phyloP scores from a whole-genome alignment of 192 early-diverging fungal genomes.

The Coemansia sp. region DNA sequence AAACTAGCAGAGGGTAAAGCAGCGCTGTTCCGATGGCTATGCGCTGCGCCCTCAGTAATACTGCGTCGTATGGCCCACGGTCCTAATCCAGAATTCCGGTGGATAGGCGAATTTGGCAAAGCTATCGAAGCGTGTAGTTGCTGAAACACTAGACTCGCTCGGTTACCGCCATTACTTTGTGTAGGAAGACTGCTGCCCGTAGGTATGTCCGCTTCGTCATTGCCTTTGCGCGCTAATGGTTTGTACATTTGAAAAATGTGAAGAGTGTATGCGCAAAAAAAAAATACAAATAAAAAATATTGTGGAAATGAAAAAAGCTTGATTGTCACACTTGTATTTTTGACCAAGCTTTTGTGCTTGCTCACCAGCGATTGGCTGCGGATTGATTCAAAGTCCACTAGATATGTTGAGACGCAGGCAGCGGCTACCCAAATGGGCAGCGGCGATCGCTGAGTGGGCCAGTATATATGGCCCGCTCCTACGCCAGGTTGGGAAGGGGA shows the following conservation, averaged over 20 bases:
- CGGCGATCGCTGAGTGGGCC: too few relatives aligned
- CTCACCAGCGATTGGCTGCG: too few relatives aligned
- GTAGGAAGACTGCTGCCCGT: background rate
- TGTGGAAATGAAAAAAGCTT: background rate
- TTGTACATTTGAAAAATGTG: slow-evolving; percentile 9
- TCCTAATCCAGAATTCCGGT: background rate
- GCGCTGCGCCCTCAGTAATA: background rate
- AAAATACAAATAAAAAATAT: background rate
- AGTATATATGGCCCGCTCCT: too few relatives aligned
- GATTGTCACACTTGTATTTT: background rate
- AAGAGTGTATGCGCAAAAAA: background rate
- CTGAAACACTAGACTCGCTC: slow-evolving; percentile 47
- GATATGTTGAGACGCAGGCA: too few relatives aligned
- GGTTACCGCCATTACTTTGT: slow-evolving; percentile 1
- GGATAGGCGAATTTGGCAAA: slow-evolving; percentile 7
- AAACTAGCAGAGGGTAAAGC: background rate
- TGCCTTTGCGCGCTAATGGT: background rate
- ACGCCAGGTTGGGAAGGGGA: too few relatives aligned
- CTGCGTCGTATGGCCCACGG: slow-evolving; percentile 26
- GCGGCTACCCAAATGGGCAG: too few relatives aligned
- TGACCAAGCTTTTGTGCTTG: too few relatives aligned
- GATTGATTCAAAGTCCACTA: too few relatives aligned
- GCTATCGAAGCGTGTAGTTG: slow-evolving; percentile 38
- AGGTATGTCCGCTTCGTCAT: background rate
- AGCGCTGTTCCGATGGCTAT: background rate